Evolutionary conservation across 768 basidiomycete species (phyloP), one percentile per base, ranked within the genome.

Genomic region (Boletus tomentosulus): DNA sequence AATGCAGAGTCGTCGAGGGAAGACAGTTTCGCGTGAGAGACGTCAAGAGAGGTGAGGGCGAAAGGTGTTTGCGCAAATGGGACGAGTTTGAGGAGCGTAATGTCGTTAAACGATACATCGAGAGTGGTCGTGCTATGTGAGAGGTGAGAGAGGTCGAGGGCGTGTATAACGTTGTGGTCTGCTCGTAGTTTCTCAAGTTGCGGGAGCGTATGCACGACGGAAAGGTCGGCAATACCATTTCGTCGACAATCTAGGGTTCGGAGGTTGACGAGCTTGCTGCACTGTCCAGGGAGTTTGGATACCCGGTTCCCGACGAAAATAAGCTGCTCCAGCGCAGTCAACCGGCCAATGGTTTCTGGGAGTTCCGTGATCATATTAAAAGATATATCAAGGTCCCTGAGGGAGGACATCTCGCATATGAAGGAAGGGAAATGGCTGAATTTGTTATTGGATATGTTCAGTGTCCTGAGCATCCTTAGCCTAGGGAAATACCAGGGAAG

Each of bases 361-460:
- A 98, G 78, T 46, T 85, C 82, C 0, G 81, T 77, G 54, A 98
- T 85, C 68, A 79, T 83, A 74, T 99, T 99, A 78, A 98, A 98
- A 0, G 97, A 98, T 37, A 97, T 77, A 63, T 98, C 95, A 19
- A 99, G 83, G 61, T 95, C 91, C 35, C 79, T 74, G 19, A 99
- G 80, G n/a, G 73, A 78, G 5, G 75, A 70, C 64, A 98, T 81
- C 56, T 86, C 76, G 67, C 81, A 84, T 27, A 99, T 80, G 34
- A 88, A 88, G 0, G 74, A 59, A 0, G 96, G 96, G 48, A 98
- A 77, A 7, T 63, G 65, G 28, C 79, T 79, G 68, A 98, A 93
- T 67, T 92, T 91, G 77, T 98, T 99, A 71, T 98, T 98, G 50
- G 94, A 96, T 54, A 98, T 87, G 71, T 97, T 96, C 58, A 98